A percentile compares a stretch with the other conserved stretches of the same genome.
These are phyloP conservation scores for Leucaena leucocephala DNA, from an alignment of 306 rosid species.

Conservation along the genomic window DNA sequence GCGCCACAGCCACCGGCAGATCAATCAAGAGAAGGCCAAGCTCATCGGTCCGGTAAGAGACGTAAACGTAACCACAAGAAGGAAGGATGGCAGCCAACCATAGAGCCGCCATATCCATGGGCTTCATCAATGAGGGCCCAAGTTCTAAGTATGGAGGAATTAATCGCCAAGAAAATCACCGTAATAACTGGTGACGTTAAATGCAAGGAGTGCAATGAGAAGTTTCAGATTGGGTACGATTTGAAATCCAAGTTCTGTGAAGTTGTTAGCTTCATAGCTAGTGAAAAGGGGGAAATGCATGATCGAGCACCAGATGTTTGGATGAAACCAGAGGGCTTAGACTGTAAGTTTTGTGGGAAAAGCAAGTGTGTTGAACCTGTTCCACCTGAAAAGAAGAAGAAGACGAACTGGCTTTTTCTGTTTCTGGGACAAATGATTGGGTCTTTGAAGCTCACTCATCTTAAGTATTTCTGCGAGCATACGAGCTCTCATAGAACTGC, in stretches of 20 bases:
- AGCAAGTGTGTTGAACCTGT: constrained; percentile 41
- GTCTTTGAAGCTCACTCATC: constrained; percentile 38
- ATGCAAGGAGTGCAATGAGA: constrained; percentile 40
- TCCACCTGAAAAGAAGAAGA: not conserved
- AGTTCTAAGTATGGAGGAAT: not conserved
- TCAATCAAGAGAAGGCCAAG: not conserved
- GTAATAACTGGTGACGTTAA: constrained; percentile 37
- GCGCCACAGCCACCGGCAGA: not conserved
- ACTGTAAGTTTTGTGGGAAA: constrained; percentile 32
- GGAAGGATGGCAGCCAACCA: constrained; percentile 27
- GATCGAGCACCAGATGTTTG: constrained; percentile 48
- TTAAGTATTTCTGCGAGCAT: constrained; percentile 58
- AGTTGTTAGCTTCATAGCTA: constrained; percentile 10
- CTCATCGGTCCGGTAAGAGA: not conserved
- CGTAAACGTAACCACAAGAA: not conserved
- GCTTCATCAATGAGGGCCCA: constrained; percentile 36
- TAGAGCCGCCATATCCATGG: too few species aligned
- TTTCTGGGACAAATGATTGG: constrained; percentile 56
- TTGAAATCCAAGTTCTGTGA: constrained; percentile 14
- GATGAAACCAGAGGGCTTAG: constrained; percentile 37
- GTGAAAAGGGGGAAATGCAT: not conserved
- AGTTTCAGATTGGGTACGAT: constrained; percentile 29
- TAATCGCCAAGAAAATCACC: not conserved
- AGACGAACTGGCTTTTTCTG: constrained; percentile 63
- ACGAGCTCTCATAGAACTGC: constrained; percentile 45